Percentiles rank a stretch among this genome's conserved stretches.
These are phyloP conservation scores for Hymenotorrendiella dingleyae DNA, from an alignment of 2,329 filamentous ascomycete species.

Conservation along the genomic window DNA sequence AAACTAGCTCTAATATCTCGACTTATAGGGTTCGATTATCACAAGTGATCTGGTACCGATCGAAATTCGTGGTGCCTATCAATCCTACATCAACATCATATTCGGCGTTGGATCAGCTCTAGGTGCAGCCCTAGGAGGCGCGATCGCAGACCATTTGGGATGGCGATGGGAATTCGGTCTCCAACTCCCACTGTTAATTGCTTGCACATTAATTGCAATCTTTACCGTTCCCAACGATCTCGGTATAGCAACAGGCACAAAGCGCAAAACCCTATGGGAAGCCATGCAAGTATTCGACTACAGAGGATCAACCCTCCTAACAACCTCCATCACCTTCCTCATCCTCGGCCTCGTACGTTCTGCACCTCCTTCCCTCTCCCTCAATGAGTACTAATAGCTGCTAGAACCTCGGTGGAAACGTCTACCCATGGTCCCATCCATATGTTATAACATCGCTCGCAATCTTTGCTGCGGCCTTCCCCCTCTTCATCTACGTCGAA, in stretches of 20 bases:
- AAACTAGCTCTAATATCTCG: too few relatives aligned
- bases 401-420: constrained; percentile 57
- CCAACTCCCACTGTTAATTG: constrained; percentile 47
- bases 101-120: constrained; percentile 53
- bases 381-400: constrained; percentile 6
- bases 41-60: constrained; percentile 70
- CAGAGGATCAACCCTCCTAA: constrained; percentile 48
- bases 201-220: constrained; percentile 41
- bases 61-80: constrained; percentile 58
- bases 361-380: not conserved
- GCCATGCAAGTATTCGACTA: constrained; percentile 53
- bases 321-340: constrained; percentile 45
- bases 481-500: constrained; percentile 48
- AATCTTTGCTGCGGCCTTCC: constrained; percentile 42
- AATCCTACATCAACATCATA: constrained; percentile 63
- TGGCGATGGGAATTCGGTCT: constrained; percentile 70
- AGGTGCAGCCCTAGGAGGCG: constrained; percentile 64
- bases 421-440: constrained; percentile 56
- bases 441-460: constrained; percentile 47
- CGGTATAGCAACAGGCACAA: constrained; percentile 40
- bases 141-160: constrained; percentile 63
- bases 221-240: constrained; percentile 46
- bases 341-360: constrained; percentile 50
- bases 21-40: constrained; percentile 64
- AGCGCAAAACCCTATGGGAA: constrained; percentile 39